These are phyloP conservation scores for Fusarium globosum DNA, from an alignment of 2,329 filamentous ascomycete genomes.

Conservation along the genomic window DNA sequence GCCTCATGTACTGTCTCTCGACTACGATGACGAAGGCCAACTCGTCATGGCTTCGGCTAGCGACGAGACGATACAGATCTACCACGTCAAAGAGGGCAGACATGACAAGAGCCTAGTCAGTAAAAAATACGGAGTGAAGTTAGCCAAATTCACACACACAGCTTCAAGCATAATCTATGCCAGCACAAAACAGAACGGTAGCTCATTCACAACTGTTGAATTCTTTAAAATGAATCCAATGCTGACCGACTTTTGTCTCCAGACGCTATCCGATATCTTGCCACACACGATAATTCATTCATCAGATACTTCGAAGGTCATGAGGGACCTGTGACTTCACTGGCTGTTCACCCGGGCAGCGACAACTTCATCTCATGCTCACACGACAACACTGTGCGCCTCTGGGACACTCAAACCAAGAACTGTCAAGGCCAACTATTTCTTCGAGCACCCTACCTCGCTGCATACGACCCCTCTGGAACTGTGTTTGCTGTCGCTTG, in stretches of 20 bases:
- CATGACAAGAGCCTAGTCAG: slow-evolving; percentile 90
- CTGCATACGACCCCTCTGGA: slow-evolving; percentile 92
- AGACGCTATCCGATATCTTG: slow-evolving; percentile 88
- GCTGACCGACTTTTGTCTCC: slow-evolving; percentile 5
- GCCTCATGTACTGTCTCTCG: slow-evolving; percentile 84
- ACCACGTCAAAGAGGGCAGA: slow-evolving; percentile 90
- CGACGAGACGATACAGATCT: slow-evolving; percentile 96
- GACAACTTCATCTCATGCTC: slow-evolving; percentile 95
- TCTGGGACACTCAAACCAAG: slow-evolving; percentile 89
- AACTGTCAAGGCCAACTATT: slow-evolving; percentile 84
- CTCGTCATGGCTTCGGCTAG: slow-evolving; percentile 90
- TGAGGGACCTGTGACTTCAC: slow-evolving; percentile 82
- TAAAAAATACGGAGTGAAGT: slow-evolving; percentile 96
- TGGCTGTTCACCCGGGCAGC: slow-evolving; percentile 84
- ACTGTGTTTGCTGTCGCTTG: slow-evolving; percentile 91
- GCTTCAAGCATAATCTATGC: slow-evolving; percentile 93
- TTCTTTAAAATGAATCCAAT: neutral
- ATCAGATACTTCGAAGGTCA: slow-evolving; percentile 97
- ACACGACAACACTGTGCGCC: slow-evolving; percentile 87
- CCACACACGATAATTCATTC: slow-evolving; percentile 94
- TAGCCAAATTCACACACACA: slow-evolving; percentile 94
- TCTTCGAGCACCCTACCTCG: slow-evolving; percentile 82
- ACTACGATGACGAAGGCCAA: slow-evolving; percentile 96
- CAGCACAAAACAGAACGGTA: slow-evolving; percentile 92
- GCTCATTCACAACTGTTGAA: slow-evolving; percentile 25